A percentile compares a stretch with the other conserved stretches of the same genome.
Conservation (phyloP, 495 filamentous ascomycete species). For the Aspergillus leporis region DNA sequence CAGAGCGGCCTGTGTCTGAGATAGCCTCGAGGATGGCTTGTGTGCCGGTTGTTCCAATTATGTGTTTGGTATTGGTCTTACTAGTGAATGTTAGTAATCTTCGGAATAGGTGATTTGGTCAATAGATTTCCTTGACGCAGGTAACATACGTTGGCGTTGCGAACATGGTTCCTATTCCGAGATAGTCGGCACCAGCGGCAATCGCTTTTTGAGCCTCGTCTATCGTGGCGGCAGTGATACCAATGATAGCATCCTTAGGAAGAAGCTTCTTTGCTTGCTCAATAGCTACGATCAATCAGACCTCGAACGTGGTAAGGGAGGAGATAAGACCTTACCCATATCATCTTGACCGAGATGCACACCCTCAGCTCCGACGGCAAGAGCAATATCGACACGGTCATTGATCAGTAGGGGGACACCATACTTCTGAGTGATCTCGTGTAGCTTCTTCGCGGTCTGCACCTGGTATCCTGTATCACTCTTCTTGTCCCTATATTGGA, state of each 20-base stretch:
- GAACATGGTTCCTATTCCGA: conserved; percentile 86
- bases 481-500: conserved; percentile 89
- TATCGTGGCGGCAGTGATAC: conserved; percentile 69
- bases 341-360: conserved; percentile 96
- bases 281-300: conserved; percentile 48
- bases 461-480: conserved; percentile 75
- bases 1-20: conserved; percentile 35
- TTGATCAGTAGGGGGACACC: conserved; percentile 88
- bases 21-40: conserved; percentile 66
- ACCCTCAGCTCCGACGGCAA: conserved; percentile 83
- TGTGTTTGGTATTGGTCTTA: conserved; percentile 71
- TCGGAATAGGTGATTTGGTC: background rate
- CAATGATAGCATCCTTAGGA: conserved; percentile 67
- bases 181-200: conserved; percentile 75
- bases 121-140: background rate
- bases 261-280: conserved; percentile 68
- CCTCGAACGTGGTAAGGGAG: conserved; percentile 2
- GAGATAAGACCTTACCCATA: conserved; percentile 58
- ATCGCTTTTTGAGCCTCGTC: conserved; percentile 68
- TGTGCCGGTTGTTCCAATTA: conserved; percentile 80
- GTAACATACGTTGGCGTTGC: conserved; percentile 71
- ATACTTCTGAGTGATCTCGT: conserved; percentile 64
- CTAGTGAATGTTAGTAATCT: conserved; percentile 25
- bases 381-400: conserved; percentile 89
- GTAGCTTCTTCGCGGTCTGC: conserved; percentile 66